These are phyloP conservation scores for Citeromyces hawaiiensis DNA, from an alignment of 1,139 yeast genomes.

Conservation along the genomic window DNA sequence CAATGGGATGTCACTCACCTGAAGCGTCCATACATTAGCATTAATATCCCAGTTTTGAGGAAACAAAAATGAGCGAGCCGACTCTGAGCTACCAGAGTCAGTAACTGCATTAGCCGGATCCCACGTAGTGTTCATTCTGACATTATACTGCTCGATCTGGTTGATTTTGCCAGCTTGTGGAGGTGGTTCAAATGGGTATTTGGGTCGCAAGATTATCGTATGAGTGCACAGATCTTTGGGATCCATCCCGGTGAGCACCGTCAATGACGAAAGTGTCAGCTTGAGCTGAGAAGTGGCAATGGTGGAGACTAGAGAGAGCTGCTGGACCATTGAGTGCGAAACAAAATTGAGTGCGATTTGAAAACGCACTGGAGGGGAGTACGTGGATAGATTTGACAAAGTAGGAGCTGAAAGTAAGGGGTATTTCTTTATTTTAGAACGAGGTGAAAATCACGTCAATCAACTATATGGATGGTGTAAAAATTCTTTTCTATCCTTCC, in stretches of 20 bases:
- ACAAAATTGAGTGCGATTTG: not conserved
- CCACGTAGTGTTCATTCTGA: constrained; percentile 17
- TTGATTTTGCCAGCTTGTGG: constrained; percentile 15
- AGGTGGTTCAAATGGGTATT: constrained; percentile 18
- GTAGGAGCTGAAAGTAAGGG: too few species aligned
- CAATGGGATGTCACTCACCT: constrained; percentile 70
- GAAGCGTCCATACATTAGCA: constrained; percentile 43
- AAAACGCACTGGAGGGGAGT: too few species aligned
- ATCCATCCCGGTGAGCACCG: constrained; percentile 17
- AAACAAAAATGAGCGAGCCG: constrained; percentile 3
- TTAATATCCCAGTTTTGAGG: constrained; percentile 6
- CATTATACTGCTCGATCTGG: constrained; percentile 18
- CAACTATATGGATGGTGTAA: too few species aligned
- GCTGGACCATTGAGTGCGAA: constrained; percentile 20
- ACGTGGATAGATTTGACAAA: too few species aligned
- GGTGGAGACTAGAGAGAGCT: constrained; percentile 14
- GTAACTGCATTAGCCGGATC: constrained; percentile 4
- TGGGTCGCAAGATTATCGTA: constrained; percentile 16
- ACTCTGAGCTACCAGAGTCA: constrained; percentile 8
- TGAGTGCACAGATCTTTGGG: constrained; percentile 14
- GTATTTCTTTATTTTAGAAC: too few species aligned
- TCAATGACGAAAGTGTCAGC: constrained; percentile 12
- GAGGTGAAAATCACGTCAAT: too few species aligned
- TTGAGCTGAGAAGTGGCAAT: constrained; percentile 9
- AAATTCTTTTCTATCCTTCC: too few species aligned